Conservation (phyloP, 768 basidiomycete genomes). For the Hebeloma cylindrosporum region DNA sequence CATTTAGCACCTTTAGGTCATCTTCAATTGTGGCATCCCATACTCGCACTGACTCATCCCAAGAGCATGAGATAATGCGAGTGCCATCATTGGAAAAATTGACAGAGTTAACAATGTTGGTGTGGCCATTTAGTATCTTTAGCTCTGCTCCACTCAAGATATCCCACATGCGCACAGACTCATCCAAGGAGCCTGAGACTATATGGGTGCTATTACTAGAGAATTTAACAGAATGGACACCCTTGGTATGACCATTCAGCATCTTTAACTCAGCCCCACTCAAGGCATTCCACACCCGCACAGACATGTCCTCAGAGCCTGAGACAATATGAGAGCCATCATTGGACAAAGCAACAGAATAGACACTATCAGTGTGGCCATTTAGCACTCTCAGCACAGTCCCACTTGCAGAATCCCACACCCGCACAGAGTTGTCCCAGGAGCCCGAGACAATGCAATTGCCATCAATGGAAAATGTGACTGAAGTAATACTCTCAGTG, state of each 20-base stretch:
- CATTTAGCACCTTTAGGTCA: too few relatives aligned
- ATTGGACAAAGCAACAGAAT: conserved; percentile 18
- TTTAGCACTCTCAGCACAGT: neutral
- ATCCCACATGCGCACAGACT: conserved; percentile 27
- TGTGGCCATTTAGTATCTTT: conserved; percentile 18
- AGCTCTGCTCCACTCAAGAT: conserved; percentile 5
- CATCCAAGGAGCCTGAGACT: conserved; percentile 24
- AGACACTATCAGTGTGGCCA: conserved; percentile 16
- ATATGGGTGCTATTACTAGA: conserved; percentile 24
- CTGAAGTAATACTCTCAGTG: too few relatives aligned
- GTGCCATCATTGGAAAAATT: conserved; percentile 16
- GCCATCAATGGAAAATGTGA: conserved; percentile 23
- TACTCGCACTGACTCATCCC: neutral
- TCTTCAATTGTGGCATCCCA: too few relatives aligned
- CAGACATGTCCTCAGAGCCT: too few relatives aligned
- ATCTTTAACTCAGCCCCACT: too few relatives aligned
- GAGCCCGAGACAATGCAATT: conserved; percentile 18
- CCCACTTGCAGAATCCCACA: conserved; percentile 19
- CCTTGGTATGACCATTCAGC: too few relatives aligned
- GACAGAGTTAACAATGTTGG: conserved; percentile 8
- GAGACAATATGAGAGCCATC: conserved; percentile 23
- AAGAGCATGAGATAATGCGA: conserved; percentile 9
- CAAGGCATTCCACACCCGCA: too few relatives aligned
- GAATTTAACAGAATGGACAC: conserved; percentile 21
- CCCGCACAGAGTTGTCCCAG: conserved; percentile 15